phyloP scores from a whole-genome alignment of 2,329 filamentous ascomycete genomes.

The Stachybotrys elegans region DNA sequence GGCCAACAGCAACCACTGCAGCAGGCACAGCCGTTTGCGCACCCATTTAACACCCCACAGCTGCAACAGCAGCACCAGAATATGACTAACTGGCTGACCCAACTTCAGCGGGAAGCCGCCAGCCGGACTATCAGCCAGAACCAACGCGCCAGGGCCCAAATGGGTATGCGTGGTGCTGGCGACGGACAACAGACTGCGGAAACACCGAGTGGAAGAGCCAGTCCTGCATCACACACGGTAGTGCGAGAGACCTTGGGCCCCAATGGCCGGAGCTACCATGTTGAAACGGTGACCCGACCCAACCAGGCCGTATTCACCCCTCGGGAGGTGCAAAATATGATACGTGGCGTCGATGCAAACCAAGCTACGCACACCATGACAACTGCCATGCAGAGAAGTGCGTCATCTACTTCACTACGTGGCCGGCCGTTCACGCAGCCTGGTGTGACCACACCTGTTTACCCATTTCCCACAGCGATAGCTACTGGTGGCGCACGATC shows the following conservation, averaged over 20 bases:
- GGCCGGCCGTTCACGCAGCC: constrained; percentile 27
- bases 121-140: constrained; percentile 37
- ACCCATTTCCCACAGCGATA: constrained; percentile 22
- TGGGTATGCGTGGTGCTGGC: constrained; percentile 35
- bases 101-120: constrained; percentile 42
- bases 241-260: constrained; percentile 27
- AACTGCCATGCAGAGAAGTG: constrained; percentile 46
- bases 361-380: constrained; percentile 43
- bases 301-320: too few relatives aligned
- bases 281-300: constrained; percentile 28
- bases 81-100: constrained; percentile 39
- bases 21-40: too few relatives aligned
- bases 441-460: constrained; percentile 35
- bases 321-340: constrained; percentile 40
- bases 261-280: constrained; percentile 28
- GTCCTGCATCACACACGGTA: constrained; percentile 25
- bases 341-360: constrained; percentile 39
- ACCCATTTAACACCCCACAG: too few relatives aligned
- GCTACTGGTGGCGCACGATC: constrained; percentile 24
- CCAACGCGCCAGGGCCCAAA: constrained; percentile 34
- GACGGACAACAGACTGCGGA: constrained; percentile 21
- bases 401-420: constrained; percentile 39
- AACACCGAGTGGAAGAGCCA: constrained; percentile 19
- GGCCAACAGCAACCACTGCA: constrained; percentile 16
- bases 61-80: constrained; percentile 30